Base-by-base conservation (phyloP, 2,329 filamentous ascomycete genomes). In the Trichoderma sp. region DNA sequence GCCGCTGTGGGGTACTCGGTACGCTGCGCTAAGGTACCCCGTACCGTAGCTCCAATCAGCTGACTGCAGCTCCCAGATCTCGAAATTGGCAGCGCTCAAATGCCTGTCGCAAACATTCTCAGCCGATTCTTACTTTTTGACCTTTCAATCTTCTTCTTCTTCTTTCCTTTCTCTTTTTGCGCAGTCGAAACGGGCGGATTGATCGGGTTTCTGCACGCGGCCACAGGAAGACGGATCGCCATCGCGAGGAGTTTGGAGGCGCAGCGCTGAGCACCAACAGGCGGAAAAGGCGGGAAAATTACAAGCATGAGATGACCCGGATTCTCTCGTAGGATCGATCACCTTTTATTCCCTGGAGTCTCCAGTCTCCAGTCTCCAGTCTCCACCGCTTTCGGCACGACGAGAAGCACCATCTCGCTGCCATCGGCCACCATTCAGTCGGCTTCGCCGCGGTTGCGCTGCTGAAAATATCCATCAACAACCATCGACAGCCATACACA, bases 1-100 rank as follows among this genome's bases (percentile, higher is more conserved):
- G 49, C 60, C 60, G 60, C 60, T 55, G 60, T 64, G 60, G 60
- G 21, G 60, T 64, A 43, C 51, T 34, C 49, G 34, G 24, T n/a
- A 64, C 58, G 14, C 58, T 14, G 10, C 16, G 14, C 24, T 18
- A 21, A 30, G 37, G 58, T 60, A 46, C 60, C 60, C 60, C 32
- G 8, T 39, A 49, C 32, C 24, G 21, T 1, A 11, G 28, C 60
- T 64, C 60, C 60, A 64, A 64, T 64, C 60, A 64, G 60, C 60
- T 64, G 60, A 65, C 61, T 65, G 32, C 16, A 64, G 34, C 18
- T 34, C 11, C 46, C 39, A 51, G n/a, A 51, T 34, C 28, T 43
- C 7, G 39, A 49, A 49, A 61, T 61, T 65, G 51, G 43, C 61
- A n/a, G 39, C 34, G 55, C 32, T 55, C 59, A 61, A 61, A 34